Conservation (phyloP, 495 filamentous ascomycete species). For the Usnea hakonensis region DNA sequence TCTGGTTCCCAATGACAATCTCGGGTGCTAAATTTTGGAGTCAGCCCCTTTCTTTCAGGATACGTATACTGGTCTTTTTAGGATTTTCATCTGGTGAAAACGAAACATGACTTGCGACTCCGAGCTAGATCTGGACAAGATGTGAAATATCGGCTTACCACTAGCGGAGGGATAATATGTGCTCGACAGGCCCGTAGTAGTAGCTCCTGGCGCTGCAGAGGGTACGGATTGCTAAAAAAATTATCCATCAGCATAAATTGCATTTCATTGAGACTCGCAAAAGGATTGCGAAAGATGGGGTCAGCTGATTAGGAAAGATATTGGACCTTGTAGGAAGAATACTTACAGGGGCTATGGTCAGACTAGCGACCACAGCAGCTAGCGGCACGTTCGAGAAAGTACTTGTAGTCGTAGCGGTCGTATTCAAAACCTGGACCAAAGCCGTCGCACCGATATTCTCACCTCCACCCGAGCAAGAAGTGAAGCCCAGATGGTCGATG, state of each 20-base stretch:
- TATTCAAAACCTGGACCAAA: constrained; percentile 16
- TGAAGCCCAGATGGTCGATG: constrained; percentile 17
- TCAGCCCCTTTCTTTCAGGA: not conserved
- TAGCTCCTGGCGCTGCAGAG: constrained; percentile 9
- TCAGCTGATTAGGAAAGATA: not conserved
- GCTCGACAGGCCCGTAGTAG: constrained; percentile 9
- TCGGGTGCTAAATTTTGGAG: constrained; percentile 3
- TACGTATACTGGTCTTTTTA: not conserved
- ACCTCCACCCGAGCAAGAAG: constrained; percentile 21
- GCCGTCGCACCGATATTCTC: constrained; percentile 11
- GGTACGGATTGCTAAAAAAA: constrained; percentile 5
- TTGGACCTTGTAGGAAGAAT: not conserved
- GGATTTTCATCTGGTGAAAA: not conserved
- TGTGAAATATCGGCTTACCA: not conserved
- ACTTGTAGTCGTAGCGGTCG: constrained; percentile 18
- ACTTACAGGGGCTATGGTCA: constrained; percentile 23
- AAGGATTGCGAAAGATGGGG: not conserved
- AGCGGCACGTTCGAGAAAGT: constrained; percentile 10
- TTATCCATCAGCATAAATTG: not conserved
- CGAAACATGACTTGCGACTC: not conserved
- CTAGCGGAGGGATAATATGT: constrained; percentile 14
- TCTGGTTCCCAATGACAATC: constrained; percentile 23
- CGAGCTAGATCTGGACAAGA: not conserved
- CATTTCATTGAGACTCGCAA: not conserved
- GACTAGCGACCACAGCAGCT: constrained; percentile 12